These are phyloP conservation scores for Cyathus striatus DNA, from an alignment of 768 basidiomycete genomes.

Conservation along the genomic window DNA sequence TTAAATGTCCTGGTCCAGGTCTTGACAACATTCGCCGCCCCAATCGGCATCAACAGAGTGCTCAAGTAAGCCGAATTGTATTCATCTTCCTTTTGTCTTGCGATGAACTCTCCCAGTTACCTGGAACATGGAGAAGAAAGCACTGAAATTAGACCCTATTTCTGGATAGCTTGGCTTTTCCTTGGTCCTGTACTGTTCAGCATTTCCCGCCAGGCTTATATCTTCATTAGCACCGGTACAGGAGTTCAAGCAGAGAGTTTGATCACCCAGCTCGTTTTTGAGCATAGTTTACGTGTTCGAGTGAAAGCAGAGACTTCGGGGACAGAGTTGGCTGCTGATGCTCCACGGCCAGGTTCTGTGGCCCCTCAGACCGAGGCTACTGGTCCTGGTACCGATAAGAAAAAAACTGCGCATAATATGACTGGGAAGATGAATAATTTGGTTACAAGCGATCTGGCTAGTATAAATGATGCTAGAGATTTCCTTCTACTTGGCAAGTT, in stretches of 20 bases:
- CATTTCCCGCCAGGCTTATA: slow-evolving; percentile 48
- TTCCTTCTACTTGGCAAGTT: slow-evolving; percentile 21
- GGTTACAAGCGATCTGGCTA: slow-evolving; percentile 55
- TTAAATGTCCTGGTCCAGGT: slow-evolving; percentile 21
- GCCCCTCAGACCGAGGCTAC: too few relatives aligned
- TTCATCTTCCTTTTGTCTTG: too few relatives aligned
- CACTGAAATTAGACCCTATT: slow-evolving; percentile 62
- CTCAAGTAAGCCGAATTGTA: too few relatives aligned
- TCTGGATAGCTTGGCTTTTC: slow-evolving; percentile 57
- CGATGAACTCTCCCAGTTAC: too few relatives aligned
- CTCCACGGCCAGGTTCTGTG: too few relatives aligned
- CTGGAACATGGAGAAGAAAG: slow-evolving; percentile 49
- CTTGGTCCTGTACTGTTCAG: slow-evolving; percentile 38
- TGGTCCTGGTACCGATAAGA: too few relatives aligned
- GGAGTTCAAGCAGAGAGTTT: slow-evolving; percentile 34
- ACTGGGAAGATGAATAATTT: slow-evolving; percentile 78
- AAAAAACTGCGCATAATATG: too few relatives aligned
- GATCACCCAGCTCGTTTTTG: slow-evolving; percentile 35
- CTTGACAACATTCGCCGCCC: slow-evolving; percentile 16
- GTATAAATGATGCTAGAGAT: slow-evolving; percentile 30
- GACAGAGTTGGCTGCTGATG: neutral
- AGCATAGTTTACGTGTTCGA: slow-evolving; percentile 54
- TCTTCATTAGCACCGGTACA: slow-evolving; percentile 41
- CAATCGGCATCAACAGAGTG: slow-evolving; percentile 35
- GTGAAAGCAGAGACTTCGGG: slow-evolving; percentile 38